Base-by-base conservation (phyloP, 75 land plant genomes). In the Azolla pinnata region DNA sequence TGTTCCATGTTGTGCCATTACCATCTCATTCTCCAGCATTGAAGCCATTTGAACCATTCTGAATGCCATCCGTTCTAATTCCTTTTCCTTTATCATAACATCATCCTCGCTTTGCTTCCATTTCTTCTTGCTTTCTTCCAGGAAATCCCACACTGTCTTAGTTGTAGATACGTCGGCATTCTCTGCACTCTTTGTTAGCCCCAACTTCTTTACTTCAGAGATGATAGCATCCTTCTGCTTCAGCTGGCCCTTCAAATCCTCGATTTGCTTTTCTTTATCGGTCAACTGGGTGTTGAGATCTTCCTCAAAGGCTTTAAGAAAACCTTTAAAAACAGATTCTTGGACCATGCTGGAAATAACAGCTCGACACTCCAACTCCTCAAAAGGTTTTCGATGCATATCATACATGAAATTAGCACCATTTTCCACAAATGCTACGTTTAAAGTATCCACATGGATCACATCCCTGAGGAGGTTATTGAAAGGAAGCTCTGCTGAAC, bases 71-170 rank as follows among this genome's bases (percentile, higher is more conserved):
- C 2, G 25, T 27, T 23, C 54, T 27, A 52, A 2, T 23, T 52
- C 54, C 29, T 52, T 52, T 14, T 52, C 54, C 28, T 27, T 52
- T 27, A 25, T 29, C 18, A 12, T 14, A 27, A 52, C 2, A 52
- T 2, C 29, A 14, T 1, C 28, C 54, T 52, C 54, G 24, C 54
- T 52, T 25, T 52, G 7, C 10, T 29, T 2, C 54, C 54, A 52
- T 24, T 52, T 52, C 29, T 52, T 52, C 29, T 52, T 26, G 54
- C 54, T 52, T 25, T 52, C 54, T 24, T 52, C 29, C 54, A 52
- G 12, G 24, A 52, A 52, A 24, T 23, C 29, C 54, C 54, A 52
- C 54, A 52, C 5, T 4, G 24, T 18, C 54, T 25, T 27, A 24
- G 29, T 25, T 29, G 16, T 52, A 2, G 49, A 2, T 3, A 18